Evolutionary conservation across 257 asterid species (phyloP).

Genomic region (Primulina huaijiensis): DNA sequence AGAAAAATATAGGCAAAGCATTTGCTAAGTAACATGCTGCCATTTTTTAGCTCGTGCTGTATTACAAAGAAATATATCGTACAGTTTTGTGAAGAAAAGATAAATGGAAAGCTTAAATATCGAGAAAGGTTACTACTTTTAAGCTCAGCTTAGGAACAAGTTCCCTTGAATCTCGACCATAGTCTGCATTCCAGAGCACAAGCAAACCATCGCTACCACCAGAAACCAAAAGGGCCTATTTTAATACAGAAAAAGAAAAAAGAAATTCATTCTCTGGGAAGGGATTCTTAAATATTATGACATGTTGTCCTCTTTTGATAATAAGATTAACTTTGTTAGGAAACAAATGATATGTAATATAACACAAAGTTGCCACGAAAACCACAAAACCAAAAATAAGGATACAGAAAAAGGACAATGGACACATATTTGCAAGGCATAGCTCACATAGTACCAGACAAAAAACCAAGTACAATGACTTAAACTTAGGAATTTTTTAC

Average conservation of each 20-base stretch:
- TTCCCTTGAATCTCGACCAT: conserved; percentile 92
- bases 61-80: neutral
- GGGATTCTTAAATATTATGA: neutral
- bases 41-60: conserved; percentile 16
- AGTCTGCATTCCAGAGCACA: conserved; percentile 95
- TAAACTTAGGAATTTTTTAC: neutral
- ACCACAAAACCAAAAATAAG: neutral
- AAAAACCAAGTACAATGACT: too few species aligned
- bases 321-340: neutral
- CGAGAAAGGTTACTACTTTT: conserved; percentile 46
- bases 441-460: neutral
- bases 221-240: conserved; percentile 91
- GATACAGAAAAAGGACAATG: neutral
- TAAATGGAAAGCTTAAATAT: conserved; percentile 9
- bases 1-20: conserved; percentile 21
- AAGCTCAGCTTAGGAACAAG: conserved; percentile 95
- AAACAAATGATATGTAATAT: neutral
- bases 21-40: conserved; percentile 10
- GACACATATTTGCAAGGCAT: neutral
- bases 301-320: neutral
- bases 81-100: neutral
- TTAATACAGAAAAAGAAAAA: conserved; percentile 18
- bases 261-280: neutral
- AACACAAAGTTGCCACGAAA: neutral
- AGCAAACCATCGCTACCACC: conserved; percentile 98